phyloP scores from a whole-genome alignment of 2,329 filamentous ascomycete genomes.

The Teratosphaeria destructans region DNA sequence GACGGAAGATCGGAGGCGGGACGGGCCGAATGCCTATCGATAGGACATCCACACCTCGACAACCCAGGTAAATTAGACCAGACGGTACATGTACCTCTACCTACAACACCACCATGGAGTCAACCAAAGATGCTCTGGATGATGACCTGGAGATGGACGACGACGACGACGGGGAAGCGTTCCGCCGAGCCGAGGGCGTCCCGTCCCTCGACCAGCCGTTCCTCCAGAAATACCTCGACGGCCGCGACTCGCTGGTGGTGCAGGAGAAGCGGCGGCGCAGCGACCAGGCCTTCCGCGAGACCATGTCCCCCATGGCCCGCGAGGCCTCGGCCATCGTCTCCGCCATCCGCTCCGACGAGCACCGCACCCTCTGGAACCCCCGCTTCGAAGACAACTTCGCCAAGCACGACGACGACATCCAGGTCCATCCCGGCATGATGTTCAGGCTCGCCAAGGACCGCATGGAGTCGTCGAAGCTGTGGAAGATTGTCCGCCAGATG shows the following conservation, averaged over 20 bases:
- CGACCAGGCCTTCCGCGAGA: constrained; percentile 60
- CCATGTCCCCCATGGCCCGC: constrained; percentile 66
- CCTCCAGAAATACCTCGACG: constrained; percentile 69
- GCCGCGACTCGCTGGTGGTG: constrained; percentile 62
- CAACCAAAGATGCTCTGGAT: not conserved
- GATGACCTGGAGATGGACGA: no score
- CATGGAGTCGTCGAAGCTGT: constrained; percentile 76
- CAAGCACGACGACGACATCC: constrained; percentile 46
- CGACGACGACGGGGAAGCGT: constrained; percentile 23
- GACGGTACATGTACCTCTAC: not conserved
- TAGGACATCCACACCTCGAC: no score
- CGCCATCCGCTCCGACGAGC: constrained; percentile 68
- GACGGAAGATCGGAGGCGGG: not conserved
- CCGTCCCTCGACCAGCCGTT: constrained; percentile 55
- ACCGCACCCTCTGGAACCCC: constrained; percentile 63
- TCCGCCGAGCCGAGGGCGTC: constrained; percentile 32
- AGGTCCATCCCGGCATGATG: constrained; percentile 84
- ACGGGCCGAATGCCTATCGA: not conserved
- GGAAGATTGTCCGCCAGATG: constrained; percentile 75
- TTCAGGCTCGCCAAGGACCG: constrained; percentile 75
- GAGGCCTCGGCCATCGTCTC: constrained; percentile 72
- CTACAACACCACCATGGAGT: not conserved
- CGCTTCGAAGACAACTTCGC: constrained; percentile 61
- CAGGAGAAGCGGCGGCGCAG: constrained; percentile 76
- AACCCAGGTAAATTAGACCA: no score